These are phyloP conservation scores for Ustilago xerochloae DNA, from an alignment of 1,284 basidiomycete species.

Conservation along the genomic window DNA sequence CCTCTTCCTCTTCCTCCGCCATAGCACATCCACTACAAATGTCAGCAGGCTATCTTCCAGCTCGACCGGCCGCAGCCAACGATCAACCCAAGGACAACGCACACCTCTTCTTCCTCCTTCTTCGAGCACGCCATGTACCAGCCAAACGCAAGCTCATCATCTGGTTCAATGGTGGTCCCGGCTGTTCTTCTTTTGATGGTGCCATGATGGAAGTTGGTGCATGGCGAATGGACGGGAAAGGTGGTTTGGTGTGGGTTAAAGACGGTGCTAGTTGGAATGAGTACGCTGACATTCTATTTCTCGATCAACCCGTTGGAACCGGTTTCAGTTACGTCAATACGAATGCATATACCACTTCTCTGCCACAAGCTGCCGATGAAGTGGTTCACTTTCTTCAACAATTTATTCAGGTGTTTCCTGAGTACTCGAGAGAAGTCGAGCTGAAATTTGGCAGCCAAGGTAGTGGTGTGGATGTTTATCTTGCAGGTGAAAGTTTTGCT, in stretches of 20 bases:
- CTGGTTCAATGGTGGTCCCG: conserved; percentile 97
- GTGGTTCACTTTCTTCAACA: conserved; percentile 85
- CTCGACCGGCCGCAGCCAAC: conserved; percentile 26
- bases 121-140: conserved; percentile 85
- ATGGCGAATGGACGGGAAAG: conserved; percentile 79
- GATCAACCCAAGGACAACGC: conserved; percentile 71
- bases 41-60: conserved; percentile 63
- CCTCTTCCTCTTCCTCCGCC: conserved; percentile 21
- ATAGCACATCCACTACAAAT: conserved; percentile 47
- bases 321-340: conserved; percentile 91
- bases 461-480: conserved; percentile 78
- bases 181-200: conserved; percentile 96
- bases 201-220: conserved; percentile 98
- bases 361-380: conserved; percentile 79
- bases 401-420: conserved; percentile 91
- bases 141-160: conserved; percentile 89
- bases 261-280: conserved; percentile 97
- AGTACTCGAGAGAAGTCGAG: conserved; percentile 72
- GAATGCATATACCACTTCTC: conserved; percentile 79
- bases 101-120: conserved; percentile 88
- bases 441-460: conserved; percentile 57
- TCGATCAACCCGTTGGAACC: conserved; percentile 96
- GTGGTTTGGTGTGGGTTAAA: conserved; percentile 75
- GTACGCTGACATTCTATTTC: conserved; percentile 95
- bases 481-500: conserved; percentile 40